Base-by-base conservation (phyloP, 306 rosid species). In the Morella rubra region DNA sequence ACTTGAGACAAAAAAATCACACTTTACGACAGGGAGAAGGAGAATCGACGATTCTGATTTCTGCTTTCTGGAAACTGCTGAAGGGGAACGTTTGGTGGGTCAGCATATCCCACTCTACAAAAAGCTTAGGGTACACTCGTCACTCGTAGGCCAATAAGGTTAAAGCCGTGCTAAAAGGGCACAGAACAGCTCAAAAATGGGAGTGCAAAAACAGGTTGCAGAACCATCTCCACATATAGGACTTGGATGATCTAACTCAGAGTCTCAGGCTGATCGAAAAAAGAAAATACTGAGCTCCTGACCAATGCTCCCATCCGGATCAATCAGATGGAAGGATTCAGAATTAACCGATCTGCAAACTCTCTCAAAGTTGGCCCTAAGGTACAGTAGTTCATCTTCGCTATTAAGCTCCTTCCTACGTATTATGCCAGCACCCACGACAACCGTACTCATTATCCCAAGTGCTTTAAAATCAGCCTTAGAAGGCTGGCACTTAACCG, bases 261-360 rank as follows among this genome's bases (percentile, higher is more conserved):
- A n/a, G n/a, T n/a, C n/a, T n/a, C 77, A 85, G 18, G 64, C 75
- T 24, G 96, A 85, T 12, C 89, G 86, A 77, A 83, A 87, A 73
- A 94, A 86, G 91, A 91, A 94, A 75, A 94, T 84, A 73, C 98
- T 91, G 6, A 92, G 90, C 80, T 94, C 98, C 77, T 94, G 97
- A 8, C 84, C 97, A 3, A 89, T 81, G 80, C 76, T 74, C 16
- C 89, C 93, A 45, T 90, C 87, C 0, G 97, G 97, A 53, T 94
- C 96, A 86, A 86, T 86, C 89, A 92, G 81, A 84, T 94, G 98
- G 45, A 94, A 94, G 2, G 98, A 94, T 61, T 94, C 92, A 0
- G 88, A 92, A 61, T 85, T 75, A 1, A 74, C 73, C 0, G 97
- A 94, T 4, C 91, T 93, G 71, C 81, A 82, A 56, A 89, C 90